Percentiles rank a stretch among this genome's conserved stretches.
phyloP scores from a whole-genome alignment of 495 filamentous ascomycete genomes.

The Rhypophila decipiens region DNA sequence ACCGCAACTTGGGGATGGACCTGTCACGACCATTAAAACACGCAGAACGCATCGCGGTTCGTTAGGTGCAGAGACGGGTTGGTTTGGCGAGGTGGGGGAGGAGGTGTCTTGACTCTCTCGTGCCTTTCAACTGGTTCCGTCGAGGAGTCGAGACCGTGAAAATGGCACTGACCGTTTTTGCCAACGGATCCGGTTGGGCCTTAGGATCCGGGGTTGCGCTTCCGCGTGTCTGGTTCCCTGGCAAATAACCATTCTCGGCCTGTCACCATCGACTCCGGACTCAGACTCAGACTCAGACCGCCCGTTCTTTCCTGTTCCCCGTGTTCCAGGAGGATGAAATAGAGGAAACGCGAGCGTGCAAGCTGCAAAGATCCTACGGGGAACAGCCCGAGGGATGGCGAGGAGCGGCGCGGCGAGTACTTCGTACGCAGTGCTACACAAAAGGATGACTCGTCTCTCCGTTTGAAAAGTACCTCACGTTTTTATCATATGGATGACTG shows the following conservation, averaged over 20 bases:
- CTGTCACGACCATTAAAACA: conserved; percentile 7
- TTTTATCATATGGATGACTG: not conserved
- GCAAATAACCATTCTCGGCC: not conserved
- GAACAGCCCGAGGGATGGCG: not conserved
- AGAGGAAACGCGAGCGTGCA: not conserved
- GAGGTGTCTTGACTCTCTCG: conserved; percentile 15
- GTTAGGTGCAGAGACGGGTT: too few relatives aligned
- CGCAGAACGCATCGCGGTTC: too few relatives aligned
- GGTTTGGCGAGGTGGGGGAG: conserved; percentile 20
- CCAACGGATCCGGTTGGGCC: not conserved
- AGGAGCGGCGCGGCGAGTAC: conserved; percentile 1
- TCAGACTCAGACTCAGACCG: too few relatives aligned
- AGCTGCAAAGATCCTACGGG: too few relatives aligned
- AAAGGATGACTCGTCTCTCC: too few relatives aligned
- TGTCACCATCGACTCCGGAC: too few relatives aligned
- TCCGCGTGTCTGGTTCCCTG: not conserved
- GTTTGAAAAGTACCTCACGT: not conserved
- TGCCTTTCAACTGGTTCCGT: conserved; percentile 10
- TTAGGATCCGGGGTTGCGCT: not conserved
- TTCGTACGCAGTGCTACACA: not conserved
- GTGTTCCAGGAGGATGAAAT: not conserved
- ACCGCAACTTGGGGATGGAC: conserved; percentile 20
- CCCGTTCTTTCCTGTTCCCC: not conserved
- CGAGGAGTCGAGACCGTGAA: conserved; percentile 2
- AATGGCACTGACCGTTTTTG: not conserved